A percentile compares a stretch with the other conserved stretches of the same genome.
Conservation (phyloP, 768 basidiomycete genomes). For the Mycena chlorophos region DNA sequence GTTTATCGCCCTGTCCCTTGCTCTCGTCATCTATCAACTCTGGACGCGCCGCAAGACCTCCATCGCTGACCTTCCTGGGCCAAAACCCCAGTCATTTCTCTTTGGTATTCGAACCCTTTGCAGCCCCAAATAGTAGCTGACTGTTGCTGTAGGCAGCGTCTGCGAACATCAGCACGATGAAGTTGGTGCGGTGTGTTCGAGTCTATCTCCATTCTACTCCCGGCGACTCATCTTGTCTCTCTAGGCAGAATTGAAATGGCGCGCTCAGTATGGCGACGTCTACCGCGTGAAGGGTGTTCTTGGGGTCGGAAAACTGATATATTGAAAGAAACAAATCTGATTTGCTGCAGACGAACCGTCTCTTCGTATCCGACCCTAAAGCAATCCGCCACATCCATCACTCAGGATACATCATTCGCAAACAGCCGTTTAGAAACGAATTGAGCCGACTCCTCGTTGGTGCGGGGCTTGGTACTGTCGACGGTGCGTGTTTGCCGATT, state of each 20-base stretch:
- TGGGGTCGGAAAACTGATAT: conserved; percentile 36
- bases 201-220: background rate
- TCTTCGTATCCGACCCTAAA: conserved; percentile 57
- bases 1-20: too few species aligned
- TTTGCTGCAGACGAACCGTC: conserved; percentile 46
- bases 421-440: conserved; percentile 51
- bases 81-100: conserved; percentile 47
- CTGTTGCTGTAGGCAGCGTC: conserved; percentile 42
- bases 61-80: conserved; percentile 48
- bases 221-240: background rate
- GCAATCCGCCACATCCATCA: conserved; percentile 47
- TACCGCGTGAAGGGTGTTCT: conserved; percentile 53
- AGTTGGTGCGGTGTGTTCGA: conserved; percentile 34
- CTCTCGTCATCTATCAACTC: conserved; percentile 36
- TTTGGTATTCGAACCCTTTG: conserved; percentile 37
- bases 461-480: conserved; percentile 54
- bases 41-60: conserved; percentile 41
- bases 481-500: conserved; percentile 46
- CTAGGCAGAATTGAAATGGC: conserved; percentile 55
- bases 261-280: conserved; percentile 48
- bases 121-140: background rate
- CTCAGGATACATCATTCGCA: conserved; percentile 53
- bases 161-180: conserved; percentile 52
- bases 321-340: background rate
- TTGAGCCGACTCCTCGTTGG: conserved; percentile 53